Evolutionary conservation across 2,329 filamentous ascomycete species (phyloP).

Genomic region (Purpureocillium lavendulum): DNA sequence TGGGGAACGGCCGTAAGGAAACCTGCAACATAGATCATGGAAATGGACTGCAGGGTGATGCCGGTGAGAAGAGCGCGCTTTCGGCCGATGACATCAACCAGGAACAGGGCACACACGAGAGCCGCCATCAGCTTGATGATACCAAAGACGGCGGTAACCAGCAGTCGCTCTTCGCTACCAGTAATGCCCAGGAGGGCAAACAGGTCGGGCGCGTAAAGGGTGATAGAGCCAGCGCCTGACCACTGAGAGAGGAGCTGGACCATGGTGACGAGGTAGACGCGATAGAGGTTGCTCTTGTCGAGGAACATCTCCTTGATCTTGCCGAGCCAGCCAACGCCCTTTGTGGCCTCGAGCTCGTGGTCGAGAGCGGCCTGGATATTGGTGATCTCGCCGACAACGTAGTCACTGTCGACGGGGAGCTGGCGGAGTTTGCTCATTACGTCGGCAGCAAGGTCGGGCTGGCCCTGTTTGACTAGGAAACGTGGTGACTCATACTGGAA

Average conservation of each 20-base stretch:
- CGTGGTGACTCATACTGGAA: constrained; percentile 63
- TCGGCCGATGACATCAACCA: constrained; percentile 71
- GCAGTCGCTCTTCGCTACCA: constrained; percentile 59
- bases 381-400: constrained; percentile 52
- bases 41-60: constrained; percentile 50
- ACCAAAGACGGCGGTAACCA: constrained; percentile 69
- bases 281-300: constrained; percentile 61
- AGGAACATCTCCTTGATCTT: constrained; percentile 61
- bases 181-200: constrained; percentile 64
- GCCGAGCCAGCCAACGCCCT: constrained; percentile 55
- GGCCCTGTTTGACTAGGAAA: constrained; percentile 58
- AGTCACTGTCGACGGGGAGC: constrained; percentile 50
- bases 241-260: constrained; percentile 68
- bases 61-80: constrained; percentile 57
- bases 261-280: constrained; percentile 59
- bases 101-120: constrained; percentile 63
- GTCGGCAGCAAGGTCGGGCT: constrained; percentile 47
- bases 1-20: constrained; percentile 57
- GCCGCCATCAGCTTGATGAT: constrained; percentile 63
- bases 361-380: constrained; percentile 58
- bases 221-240: constrained; percentile 66
- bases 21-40: constrained; percentile 54
- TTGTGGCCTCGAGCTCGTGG: constrained; percentile 65
- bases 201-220: constrained; percentile 66
- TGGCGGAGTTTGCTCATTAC: constrained; percentile 51